These are phyloP conservation scores for Drechslerella dactyloides DNA, from an alignment of 2,329 filamentous ascomycete genomes.

Conservation along the genomic window DNA sequence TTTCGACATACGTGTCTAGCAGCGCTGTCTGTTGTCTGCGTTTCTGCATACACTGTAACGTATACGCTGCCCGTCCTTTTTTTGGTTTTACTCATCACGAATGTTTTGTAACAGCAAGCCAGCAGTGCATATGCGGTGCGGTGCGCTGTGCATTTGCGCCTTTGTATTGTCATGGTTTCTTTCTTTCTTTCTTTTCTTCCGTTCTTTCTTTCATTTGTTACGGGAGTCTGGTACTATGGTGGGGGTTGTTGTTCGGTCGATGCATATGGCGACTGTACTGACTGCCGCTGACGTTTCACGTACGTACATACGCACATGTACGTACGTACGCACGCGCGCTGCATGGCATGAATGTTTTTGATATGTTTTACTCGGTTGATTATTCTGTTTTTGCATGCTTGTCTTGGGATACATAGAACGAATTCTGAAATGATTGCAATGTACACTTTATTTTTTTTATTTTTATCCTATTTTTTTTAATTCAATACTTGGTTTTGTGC, in stretches of 20 bases:
- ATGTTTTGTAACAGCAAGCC: background rate
- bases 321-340: background rate
- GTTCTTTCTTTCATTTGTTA: conserved; percentile 8
- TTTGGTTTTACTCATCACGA: background rate
- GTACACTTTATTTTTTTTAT: background rate
- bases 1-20: too few relatives aligned
- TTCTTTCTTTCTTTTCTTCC: background rate
- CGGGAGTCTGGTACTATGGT: conserved; percentile 6
- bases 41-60: too few relatives aligned
- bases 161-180: too few relatives aligned
- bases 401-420: conserved; percentile 7
- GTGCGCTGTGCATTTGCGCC: background rate
- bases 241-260: conserved; percentile 1
- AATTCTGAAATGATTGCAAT: background rate
- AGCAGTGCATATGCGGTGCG: too few relatives aligned
- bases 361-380: background rate
- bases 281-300: background rate
- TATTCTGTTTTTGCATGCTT: background rate
- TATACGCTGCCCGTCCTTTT: too few relatives aligned
- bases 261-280: too few relatives aligned
- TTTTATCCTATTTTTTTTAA: background rate
- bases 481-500: too few relatives aligned
- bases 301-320: too few relatives aligned
- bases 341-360: background rate
- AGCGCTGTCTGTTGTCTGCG: too few relatives aligned